These are phyloP conservation scores for Iberis pinnata DNA, from an alignment of 345 rosid species.

Conservation along the genomic window DNA sequence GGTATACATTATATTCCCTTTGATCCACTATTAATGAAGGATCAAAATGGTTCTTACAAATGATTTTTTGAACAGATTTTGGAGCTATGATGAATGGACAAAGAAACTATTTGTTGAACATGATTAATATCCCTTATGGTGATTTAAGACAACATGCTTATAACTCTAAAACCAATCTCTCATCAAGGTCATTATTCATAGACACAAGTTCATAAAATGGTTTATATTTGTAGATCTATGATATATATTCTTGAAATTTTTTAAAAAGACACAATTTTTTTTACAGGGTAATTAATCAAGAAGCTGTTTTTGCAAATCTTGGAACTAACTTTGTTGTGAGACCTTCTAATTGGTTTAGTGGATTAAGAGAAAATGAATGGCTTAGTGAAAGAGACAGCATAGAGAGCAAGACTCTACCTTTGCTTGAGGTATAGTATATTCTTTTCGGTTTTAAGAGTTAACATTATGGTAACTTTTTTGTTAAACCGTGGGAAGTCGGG, in stretches of 20 bases:
- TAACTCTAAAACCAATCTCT: slow-evolving; percentile 12
- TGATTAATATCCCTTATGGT: slow-evolving; percentile 16
- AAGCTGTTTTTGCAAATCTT: slow-evolving; percentile 3
- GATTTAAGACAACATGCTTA: slow-evolving; percentile 23
- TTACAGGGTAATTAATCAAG: slow-evolving; percentile 15
- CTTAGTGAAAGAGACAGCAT: background rate
- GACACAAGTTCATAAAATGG: background rate
- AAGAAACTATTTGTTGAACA: slow-evolving; percentile 23
- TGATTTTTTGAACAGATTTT: slow-evolving; percentile 4
- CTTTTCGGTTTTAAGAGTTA: background rate
- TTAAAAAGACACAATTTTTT: background rate
- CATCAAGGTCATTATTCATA: slow-evolving; percentile 18
- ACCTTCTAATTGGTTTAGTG: slow-evolving; percentile 18
- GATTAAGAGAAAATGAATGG: background rate
- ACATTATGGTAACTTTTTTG: too few species aligned
- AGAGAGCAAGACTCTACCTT: slow-evolving; percentile 31
- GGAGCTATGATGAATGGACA: slow-evolving; percentile 18
- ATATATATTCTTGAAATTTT: too few species aligned
- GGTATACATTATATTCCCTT: slow-evolving; percentile 44
- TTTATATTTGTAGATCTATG: background rate
- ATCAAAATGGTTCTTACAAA: background rate
- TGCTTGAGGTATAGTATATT: slow-evolving; percentile 27
- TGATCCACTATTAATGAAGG: background rate
- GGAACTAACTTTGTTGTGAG: slow-evolving; percentile 20
- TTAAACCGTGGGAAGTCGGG: too few species aligned